Percentiles rank a stretch among this genome's conserved stretches.
These are phyloP conservation scores for Trypanosoma scelopori DNA, from an alignment of 208 protist genomes.

Conservation along the genomic window DNA sequence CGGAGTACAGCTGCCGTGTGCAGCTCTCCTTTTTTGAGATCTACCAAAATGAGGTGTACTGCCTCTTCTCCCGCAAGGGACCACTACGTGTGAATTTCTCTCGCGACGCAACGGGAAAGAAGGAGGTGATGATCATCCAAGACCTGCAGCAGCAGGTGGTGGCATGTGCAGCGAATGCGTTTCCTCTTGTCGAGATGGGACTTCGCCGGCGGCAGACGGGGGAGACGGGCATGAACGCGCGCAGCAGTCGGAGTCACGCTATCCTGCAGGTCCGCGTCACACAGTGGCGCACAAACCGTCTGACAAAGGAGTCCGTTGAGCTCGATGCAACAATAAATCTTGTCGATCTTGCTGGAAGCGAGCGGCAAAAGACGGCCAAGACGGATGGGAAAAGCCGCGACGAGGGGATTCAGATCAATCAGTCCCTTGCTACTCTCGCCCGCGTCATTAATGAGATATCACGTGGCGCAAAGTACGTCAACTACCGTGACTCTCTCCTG, in stretches of 20 bases:
- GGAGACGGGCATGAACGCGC: constrained; percentile 93
- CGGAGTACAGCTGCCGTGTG: constrained; percentile 67
- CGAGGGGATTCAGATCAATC: constrained; percentile 92
- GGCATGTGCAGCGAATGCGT: constrained; percentile 49
- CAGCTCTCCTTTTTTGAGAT: constrained; percentile 84
- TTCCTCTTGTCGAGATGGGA: constrained; percentile 84
- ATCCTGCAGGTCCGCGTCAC: constrained; percentile 89
- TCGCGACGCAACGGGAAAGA: constrained; percentile 48
- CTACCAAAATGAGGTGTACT: constrained; percentile 78
- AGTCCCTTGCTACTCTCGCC: constrained; percentile 87
- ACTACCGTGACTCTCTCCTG: constrained; percentile 93
- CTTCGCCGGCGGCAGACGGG: constrained; percentile 74
- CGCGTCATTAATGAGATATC: constrained; percentile 88
- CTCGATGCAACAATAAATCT: constrained; percentile 86
- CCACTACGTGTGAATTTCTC: constrained; percentile 63
- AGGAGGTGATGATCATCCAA: constrained; percentile 67
- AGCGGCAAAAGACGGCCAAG: constrained; percentile 81
- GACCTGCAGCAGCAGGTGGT: constrained; percentile 61
- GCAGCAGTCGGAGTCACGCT: constrained; percentile 94
- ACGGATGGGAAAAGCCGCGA: constrained; percentile 82
- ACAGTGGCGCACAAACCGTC: constrained; percentile 57
- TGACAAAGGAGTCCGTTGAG: constrained; percentile 69
- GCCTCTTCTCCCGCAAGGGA: constrained; percentile 69
- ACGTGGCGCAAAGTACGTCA: constrained; percentile 79
- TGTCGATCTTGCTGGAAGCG: constrained; percentile 93